phyloP scores from a whole-genome alignment of 176 grass and related monocot species.

The Aechmea fasciata region DNA sequence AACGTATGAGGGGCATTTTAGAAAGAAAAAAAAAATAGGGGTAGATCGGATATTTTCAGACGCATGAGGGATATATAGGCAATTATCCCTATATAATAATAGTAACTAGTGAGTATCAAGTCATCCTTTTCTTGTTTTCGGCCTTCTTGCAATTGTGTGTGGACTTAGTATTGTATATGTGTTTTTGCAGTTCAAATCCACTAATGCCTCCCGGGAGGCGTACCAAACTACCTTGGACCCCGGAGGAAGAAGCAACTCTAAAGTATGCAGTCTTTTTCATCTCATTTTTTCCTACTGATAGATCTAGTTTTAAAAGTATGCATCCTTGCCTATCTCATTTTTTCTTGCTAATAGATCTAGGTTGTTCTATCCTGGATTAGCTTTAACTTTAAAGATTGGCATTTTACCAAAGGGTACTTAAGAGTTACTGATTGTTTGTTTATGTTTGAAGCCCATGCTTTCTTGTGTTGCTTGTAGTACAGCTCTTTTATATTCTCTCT shows the following conservation, averaged over 20 bases:
- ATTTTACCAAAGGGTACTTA: neutral
- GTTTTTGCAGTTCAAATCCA: constrained; percentile 41
- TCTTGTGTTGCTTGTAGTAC: neutral
- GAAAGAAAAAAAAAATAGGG: too few species aligned
- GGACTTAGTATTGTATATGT: constrained; percentile 9
- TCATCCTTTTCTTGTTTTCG: neutral
- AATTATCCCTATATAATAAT: too few species aligned
- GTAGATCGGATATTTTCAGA: too few species aligned
- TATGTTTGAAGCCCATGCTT: neutral
- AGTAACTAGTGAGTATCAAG: neutral
- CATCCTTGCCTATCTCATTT: constrained; percentile 6
- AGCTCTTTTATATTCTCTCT: neutral
- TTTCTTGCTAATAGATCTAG: neutral
- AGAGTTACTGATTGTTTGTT: neutral
- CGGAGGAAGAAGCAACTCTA: constrained; percentile 42
- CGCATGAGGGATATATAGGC: too few species aligned
- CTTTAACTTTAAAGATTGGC: neutral
- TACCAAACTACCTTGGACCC: constrained; percentile 36
- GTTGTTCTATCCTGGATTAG: neutral
- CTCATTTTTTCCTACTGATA: neutral
- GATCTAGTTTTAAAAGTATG: constrained; percentile 35
- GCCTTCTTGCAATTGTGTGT: neutral
- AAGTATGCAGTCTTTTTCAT: constrained; percentile 29
- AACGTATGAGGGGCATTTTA: too few species aligned
- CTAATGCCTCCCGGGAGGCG: constrained; percentile 29